Evolutionary conservation across 768 basidiomycete species (phyloP).

Genomic region (Russula abietina): DNA sequence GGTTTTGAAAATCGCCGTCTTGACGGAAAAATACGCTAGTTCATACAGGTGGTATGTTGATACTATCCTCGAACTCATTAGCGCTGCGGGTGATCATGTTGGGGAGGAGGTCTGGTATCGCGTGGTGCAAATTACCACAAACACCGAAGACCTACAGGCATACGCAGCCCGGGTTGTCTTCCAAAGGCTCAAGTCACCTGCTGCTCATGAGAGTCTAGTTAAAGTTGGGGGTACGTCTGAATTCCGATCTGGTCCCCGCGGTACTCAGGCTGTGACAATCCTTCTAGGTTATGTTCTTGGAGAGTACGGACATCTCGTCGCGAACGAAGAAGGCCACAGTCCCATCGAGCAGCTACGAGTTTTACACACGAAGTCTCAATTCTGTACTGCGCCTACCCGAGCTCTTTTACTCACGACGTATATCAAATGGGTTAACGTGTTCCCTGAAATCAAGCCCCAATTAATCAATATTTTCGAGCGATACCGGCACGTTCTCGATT

Average conservation of each 20-base stretch:
- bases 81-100: slow-evolving; percentile 95
- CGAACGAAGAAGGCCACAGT: slow-evolving; percentile 89
- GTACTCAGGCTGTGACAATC: neutral
- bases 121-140: slow-evolving; percentile 96
- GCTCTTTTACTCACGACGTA: slow-evolving; percentile 93
- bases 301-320: slow-evolving; percentile 97
- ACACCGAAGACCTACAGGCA: slow-evolving; percentile 94
- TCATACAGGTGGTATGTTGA: slow-evolving; percentile 99
- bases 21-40: slow-evolving; percentile 97
- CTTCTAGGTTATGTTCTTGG: slow-evolving; percentile 85
- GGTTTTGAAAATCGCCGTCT: slow-evolving; percentile 96
- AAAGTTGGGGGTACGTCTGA: slow-evolving; percentile 81
- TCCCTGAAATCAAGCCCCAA: slow-evolving; percentile 95
- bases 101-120: slow-evolving; percentile 99
- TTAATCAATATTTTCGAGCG: slow-evolving; percentile 93
- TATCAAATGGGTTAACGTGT: slow-evolving; percentile 99
- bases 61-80: slow-evolving; percentile 92
- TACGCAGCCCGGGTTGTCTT: slow-evolving; percentile 93
- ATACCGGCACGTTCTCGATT: slow-evolving; percentile 94
- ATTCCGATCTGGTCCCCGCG: neutral
- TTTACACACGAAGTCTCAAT: slow-evolving; percentile 91
- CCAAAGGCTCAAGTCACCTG: slow-evolving; percentile 79
- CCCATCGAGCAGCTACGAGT: slow-evolving; percentile 92
- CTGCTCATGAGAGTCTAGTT: slow-evolving; percentile 87
- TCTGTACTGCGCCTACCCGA: slow-evolving; percentile 86